phyloP scores from a whole-genome alignment of 176 grass and related monocot species.

The Cocos nucifera region DNA sequence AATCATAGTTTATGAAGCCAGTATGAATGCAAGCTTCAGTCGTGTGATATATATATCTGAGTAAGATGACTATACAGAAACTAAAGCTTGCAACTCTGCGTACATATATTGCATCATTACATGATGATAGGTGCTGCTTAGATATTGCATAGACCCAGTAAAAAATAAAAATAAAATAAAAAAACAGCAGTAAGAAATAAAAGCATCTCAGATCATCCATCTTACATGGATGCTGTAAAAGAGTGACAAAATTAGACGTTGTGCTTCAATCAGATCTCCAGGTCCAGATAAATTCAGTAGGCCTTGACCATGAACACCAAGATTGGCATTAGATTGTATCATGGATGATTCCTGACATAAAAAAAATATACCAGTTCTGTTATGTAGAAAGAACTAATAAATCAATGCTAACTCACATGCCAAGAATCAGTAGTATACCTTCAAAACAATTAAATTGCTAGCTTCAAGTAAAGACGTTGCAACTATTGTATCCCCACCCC shows the following conservation, averaged over 20 bases:
- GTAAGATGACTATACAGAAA: too few relatives aligned
- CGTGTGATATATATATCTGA: too few relatives aligned
- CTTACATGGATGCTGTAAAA: conserved; percentile 98
- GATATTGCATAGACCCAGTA: neutral
- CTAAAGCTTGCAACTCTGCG: too few relatives aligned
- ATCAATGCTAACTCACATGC: too few relatives aligned
- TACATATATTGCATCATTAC: too few relatives aligned
- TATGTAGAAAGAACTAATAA: conserved; percentile 1
- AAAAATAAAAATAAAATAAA: neutral
- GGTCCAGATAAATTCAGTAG: conserved; percentile 92
- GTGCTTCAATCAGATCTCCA: conserved; percentile 87
- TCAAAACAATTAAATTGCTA: conserved; percentile 99
- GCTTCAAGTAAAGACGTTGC: conserved; percentile 89
- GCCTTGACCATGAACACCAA: conserved; percentile 97
- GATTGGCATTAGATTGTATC: conserved; percentile 98
- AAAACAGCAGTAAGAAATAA: conserved; percentile 4
- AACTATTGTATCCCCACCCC: conserved; percentile 81
- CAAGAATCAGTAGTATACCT: conserved; percentile 27
- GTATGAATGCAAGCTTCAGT: too few relatives aligned
- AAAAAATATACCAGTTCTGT: conserved; percentile 2
- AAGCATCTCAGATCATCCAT: conserved; percentile 8
- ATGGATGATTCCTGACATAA: conserved; percentile 73
- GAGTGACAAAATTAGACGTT: conserved; percentile 89
- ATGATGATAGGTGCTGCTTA: neutral
- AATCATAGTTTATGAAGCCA: too few relatives aligned